Evolutionary conservation across 2,329 filamentous ascomycete genomes (phyloP), one percentile per base, ranked within the genome.

Genomic region (Cercospora nicotianae): DNA sequence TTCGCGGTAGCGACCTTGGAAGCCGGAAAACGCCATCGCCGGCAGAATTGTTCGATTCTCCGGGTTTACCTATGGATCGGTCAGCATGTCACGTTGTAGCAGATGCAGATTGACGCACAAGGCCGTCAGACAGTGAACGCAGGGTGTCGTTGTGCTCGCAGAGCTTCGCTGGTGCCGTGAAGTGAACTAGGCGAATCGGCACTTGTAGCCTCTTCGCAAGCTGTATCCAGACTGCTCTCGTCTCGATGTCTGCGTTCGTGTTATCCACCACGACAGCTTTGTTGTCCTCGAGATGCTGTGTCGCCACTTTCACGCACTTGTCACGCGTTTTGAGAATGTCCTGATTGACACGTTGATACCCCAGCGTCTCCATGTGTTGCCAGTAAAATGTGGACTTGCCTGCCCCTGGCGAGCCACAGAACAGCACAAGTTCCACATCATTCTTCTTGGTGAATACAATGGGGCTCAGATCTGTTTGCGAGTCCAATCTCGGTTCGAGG

Each of bases 301-400:
- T 84, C 13, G 94, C 93, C 26, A 86, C 87, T 79, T 92, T 91
- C 68, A 97, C 80, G 78, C 87, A 89, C 78, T 84, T 87, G 60
- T 87, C 85, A 66, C 87, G 83, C 31, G 87, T 90, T 79, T 96
- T 97, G 58, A 97, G 84, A 1, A 85, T 87, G 79, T 98, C 95
- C 81, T 98, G 95, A 74, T 98, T 99, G 31, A 97, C 87, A 59
- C 95, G 87, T 76, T 88, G 87, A 77, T 96, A 98, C 3, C 89
- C 91, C 30, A 95, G 80, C 26, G 91, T 91, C 77, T 93, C 85
- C 39, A 98, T 82, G 71, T 91, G 82, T 69, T 86, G 89, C 88
- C 90, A 92, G 80, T 90, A 97, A 75, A 95, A 97, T 0, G 93
- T 94, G 45, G 92, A 96, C 80, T 99, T 98, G 18, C 95, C 95